A percentile compares a stretch with the other conserved stretches of the same genome.
phyloP scores from a whole-genome alignment of 345 rosid genomes.

The Salix purpurea region DNA sequence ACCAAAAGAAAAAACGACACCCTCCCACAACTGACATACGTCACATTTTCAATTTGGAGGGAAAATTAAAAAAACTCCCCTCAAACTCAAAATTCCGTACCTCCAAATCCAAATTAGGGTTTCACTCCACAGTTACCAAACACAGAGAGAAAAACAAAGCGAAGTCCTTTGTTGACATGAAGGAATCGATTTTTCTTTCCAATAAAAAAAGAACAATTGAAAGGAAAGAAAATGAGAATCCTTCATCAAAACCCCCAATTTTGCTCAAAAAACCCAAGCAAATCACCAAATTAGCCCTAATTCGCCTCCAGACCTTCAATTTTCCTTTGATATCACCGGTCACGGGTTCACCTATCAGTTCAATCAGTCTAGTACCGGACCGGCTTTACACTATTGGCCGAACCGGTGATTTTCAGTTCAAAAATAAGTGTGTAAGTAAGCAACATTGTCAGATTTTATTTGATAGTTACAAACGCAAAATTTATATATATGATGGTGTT shows the following conservation, averaged over 20 bases:
- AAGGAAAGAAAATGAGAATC: neutral
- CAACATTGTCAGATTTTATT: conserved; percentile 69
- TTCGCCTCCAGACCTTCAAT: conserved; percentile 42
- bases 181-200: conserved; percentile 15
- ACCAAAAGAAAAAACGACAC: no score
- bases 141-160: neutral
- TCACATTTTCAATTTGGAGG: conserved; percentile 9
- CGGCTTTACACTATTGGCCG: conserved; percentile 62
- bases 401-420: conserved; percentile 40
- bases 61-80: neutral
- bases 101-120: no score
- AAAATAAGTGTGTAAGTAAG: conserved; percentile 51
- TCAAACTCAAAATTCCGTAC: no score
- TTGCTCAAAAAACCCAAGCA: conserved; percentile 24
- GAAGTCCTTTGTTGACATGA: neutral
- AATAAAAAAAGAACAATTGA: conserved; percentile 15
- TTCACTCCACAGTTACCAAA: neutral
- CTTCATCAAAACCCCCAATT: neutral
- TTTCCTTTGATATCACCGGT: conserved; percentile 46
- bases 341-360: conserved; percentile 38
- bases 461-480: conserved; percentile 41
- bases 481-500: conserved; percentile 57
- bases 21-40: no score
- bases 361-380: conserved; percentile 44
- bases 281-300: conserved; percentile 32